Evolutionary conservation across 768 basidiomycete species (phyloP).

Genomic region (Amanita exitialis): DNA sequence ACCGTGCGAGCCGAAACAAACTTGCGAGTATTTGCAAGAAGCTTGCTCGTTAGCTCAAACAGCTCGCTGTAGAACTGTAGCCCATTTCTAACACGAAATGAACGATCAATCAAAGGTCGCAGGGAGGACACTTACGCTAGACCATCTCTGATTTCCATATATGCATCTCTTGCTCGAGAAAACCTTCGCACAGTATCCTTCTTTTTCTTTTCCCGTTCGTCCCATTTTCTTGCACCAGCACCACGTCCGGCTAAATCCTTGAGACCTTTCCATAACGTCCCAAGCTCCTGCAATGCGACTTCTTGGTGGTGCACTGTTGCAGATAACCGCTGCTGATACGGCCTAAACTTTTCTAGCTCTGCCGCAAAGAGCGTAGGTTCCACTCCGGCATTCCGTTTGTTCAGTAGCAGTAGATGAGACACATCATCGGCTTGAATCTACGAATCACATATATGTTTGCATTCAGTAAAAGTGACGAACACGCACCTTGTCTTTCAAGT

Average conservation of each 20-base stretch:
- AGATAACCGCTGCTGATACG: constrained; percentile 76
- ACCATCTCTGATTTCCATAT: constrained; percentile 81
- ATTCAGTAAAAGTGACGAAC: background rate
- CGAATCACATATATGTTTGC: background rate
- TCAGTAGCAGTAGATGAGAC: constrained; percentile 86
- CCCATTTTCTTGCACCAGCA: constrained; percentile 69
- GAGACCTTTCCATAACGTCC: constrained; percentile 62
- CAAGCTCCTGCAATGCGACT: constrained; percentile 62
- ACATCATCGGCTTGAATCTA: constrained; percentile 96
- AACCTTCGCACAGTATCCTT: constrained; percentile 68
- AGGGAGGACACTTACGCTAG: constrained; percentile 49
- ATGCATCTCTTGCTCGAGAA: constrained; percentile 68
- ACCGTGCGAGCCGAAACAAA: constrained; percentile 55
- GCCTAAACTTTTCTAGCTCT: constrained; percentile 92
- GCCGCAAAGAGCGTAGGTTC: constrained; percentile 86
- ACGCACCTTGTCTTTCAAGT: constrained; percentile 88
- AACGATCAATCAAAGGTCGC: background rate
- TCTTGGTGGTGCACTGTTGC: constrained; percentile 76
- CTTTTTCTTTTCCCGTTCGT: constrained; percentile 72
- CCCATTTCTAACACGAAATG: constrained; percentile 53
- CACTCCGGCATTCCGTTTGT: constrained; percentile 73
- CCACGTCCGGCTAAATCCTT: constrained; percentile 69
- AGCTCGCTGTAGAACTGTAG: constrained; percentile 84
- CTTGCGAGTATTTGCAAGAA: constrained; percentile 46
- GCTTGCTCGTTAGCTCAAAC: constrained; percentile 44